phyloP scores from a whole-genome alignment of 805 yeast species.

The Candida boleticola region DNA sequence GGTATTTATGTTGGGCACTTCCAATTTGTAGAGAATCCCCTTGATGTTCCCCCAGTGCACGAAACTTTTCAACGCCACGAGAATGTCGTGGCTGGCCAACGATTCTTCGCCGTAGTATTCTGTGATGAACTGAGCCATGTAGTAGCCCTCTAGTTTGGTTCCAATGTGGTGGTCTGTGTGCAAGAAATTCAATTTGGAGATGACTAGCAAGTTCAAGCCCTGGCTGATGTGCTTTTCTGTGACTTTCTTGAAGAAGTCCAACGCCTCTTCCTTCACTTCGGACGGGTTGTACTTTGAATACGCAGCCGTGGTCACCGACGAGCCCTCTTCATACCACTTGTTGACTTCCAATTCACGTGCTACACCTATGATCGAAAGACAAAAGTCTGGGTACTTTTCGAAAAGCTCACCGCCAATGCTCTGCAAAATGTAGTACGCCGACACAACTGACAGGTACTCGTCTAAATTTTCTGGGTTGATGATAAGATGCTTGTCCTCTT shows the following conservation, averaged over 20 bases:
- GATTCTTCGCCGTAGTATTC: constrained; percentile 41
- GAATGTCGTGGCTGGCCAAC: constrained; percentile 38
- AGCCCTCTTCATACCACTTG: constrained; percentile 48
- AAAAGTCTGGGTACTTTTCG: constrained; percentile 36
- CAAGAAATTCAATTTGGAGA: constrained; percentile 50
- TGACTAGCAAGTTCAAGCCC: constrained; percentile 44
- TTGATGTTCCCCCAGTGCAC: constrained; percentile 55
- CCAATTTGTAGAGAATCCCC: constrained; percentile 44
- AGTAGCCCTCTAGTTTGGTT: constrained; percentile 47
- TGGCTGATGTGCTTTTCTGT: constrained; percentile 33
- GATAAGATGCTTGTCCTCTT: constrained; percentile 48
- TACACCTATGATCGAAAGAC: constrained; percentile 47
- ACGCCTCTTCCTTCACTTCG: constrained; percentile 26
- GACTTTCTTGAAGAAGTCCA: constrained; percentile 28
- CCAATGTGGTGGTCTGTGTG: constrained; percentile 57
- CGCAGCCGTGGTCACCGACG: constrained; percentile 36
- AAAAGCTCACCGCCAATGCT: constrained; percentile 37
- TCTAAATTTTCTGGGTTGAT: constrained; percentile 29
- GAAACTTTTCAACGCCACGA: constrained; percentile 48
- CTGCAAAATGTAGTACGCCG: constrained; percentile 43
- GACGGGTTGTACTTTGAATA: constrained; percentile 32
- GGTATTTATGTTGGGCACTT: constrained; percentile 35
- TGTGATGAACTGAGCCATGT: constrained; percentile 36
- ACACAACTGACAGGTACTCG: constrained; percentile 35
- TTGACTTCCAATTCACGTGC: constrained; percentile 49